These are phyloP conservation scores for Pleurotus salmoneostramineus DNA, from an alignment of 768 basidiomycete species.

Conservation along the genomic window DNA sequence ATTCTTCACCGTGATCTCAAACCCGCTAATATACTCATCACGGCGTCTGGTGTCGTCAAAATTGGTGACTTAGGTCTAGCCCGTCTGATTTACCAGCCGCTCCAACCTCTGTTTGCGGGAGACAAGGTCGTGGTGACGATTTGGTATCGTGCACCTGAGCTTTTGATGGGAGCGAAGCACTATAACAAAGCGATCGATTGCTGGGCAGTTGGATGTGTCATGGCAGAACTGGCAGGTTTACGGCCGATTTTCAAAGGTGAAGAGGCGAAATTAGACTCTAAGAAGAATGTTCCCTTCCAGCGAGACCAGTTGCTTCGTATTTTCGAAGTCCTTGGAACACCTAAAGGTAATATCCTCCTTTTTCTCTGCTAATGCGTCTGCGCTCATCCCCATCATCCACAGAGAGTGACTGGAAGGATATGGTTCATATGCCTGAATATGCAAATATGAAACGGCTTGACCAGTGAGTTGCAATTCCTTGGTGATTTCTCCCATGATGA, in stretches of 20 bases:
- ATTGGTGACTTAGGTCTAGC: constrained; percentile 98
- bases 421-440: constrained; percentile 86
- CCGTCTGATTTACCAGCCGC: constrained; percentile 83
- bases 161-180: constrained; percentile 94
- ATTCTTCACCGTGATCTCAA: constrained; percentile 98
- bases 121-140: constrained; percentile 99
- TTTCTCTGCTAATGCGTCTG: neutral
- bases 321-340: constrained; percentile 91
- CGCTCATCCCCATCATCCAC: neutral
- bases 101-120: constrained; percentile 87
- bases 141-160: constrained; percentile 98
- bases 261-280: constrained; percentile 94
- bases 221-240: constrained; percentile 91
- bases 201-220: constrained; percentile 98
- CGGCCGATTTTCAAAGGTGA: constrained; percentile 99
- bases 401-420: constrained; percentile 88
- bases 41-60: constrained; percentile 83
- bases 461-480: constrained; percentile 37
- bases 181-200: constrained; percentile 96
- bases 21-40: constrained; percentile 98
- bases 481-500: neutral
- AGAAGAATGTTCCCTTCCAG: constrained; percentile 98
- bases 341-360: constrained; percentile 57
- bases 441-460: constrained; percentile 78
- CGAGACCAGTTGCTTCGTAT: constrained; percentile 93